Evolutionary conservation across 1,284 basidiomycete genomes (phyloP).

Genomic region (Hymenochaete sp.): DNA sequence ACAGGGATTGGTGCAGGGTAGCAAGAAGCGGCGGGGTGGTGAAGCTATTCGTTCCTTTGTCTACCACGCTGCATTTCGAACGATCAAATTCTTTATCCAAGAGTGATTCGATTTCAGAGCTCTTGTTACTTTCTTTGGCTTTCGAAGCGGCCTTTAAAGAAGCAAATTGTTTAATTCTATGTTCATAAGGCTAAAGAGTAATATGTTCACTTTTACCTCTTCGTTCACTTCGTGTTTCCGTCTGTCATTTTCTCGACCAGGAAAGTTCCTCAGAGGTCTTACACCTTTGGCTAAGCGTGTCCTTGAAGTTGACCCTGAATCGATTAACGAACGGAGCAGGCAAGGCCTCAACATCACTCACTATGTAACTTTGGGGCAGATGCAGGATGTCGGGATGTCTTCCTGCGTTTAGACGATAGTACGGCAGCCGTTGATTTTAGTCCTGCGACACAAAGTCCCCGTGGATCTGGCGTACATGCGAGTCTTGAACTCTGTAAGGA

Average conservation of each 20-base stretch:
- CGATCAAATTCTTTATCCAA: slow-evolving; percentile 35
- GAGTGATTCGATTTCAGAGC: slow-evolving; percentile 22
- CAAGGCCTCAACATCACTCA: not conserved
- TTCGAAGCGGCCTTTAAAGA: not conserved
- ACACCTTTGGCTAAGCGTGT: slow-evolving; percentile 32
- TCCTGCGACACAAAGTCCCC: no score
- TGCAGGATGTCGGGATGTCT: no score
- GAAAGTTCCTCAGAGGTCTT: slow-evolving; percentile 25
- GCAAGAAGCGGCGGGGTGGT: slow-evolving; percentile 59
- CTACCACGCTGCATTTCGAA: slow-evolving; percentile 18
- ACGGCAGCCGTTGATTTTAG: no score
- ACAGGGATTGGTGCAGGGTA: slow-evolving; percentile 48
- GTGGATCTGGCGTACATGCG: no score
- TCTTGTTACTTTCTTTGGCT: slow-evolving; percentile 14
- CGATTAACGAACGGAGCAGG: no score
- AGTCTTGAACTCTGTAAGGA: no score
- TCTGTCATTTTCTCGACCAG: no score
- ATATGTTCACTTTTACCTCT: slow-evolving; percentile 31
- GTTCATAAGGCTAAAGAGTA: no score
- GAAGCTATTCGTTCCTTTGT: slow-evolving; percentile 33
- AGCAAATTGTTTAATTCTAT: no score
- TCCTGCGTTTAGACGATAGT: no score
- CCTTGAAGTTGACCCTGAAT: slow-evolving; percentile 24
- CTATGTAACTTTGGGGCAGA: not conserved
- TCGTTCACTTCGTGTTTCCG: slow-evolving; percentile 26